These are phyloP conservation scores for Trematosphaeria pertusa DNA, from an alignment of 2,329 filamentous ascomycete species.

Conservation along the genomic window DNA sequence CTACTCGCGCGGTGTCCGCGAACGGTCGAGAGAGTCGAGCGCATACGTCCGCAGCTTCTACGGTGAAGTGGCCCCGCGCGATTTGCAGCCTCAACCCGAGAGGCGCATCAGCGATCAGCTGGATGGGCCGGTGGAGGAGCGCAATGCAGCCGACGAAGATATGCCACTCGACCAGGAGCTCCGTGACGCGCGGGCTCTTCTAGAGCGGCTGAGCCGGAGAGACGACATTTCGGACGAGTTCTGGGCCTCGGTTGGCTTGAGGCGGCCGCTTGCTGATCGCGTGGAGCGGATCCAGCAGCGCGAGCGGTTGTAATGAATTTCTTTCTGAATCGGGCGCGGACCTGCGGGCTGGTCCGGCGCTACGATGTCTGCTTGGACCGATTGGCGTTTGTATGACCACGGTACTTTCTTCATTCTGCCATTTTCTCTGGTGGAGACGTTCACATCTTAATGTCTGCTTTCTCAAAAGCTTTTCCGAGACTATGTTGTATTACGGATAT, in stretches of 20 bases:
- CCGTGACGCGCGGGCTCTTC: constrained; percentile 73
- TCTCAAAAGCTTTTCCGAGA: background rate
- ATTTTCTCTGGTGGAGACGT: background rate
- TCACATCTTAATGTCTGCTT: background rate
- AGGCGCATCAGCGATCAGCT: constrained; percentile 19
- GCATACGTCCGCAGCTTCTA: constrained; percentile 40
- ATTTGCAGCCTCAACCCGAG: constrained; percentile 9
- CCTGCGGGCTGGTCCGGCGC: constrained; percentile 14
- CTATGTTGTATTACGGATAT: too few species aligned
- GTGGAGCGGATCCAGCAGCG: constrained; percentile 43
- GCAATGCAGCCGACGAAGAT: constrained; percentile 28
- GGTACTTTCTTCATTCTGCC: background rate
- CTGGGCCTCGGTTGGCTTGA: constrained; percentile 65
- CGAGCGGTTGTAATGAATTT: constrained; percentile 30
- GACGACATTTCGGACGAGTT: constrained; percentile 83
- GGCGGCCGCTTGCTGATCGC: constrained; percentile 42
- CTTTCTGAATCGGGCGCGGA: constrained; percentile 5
- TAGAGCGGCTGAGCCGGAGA: constrained; percentile 71
- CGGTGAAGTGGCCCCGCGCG: constrained; percentile 14
- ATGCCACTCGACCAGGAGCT: constrained; percentile 51
- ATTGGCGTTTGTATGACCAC: constrained; percentile 3
- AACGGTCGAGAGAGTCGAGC: constrained; percentile 35
- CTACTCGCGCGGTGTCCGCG: constrained; percentile 36
- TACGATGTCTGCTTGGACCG: background rate
- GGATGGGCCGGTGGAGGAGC: constrained; percentile 28